Conservation (phyloP, 371 early-diverging fungal genomes). For the Funneliformis caledonium region DNA sequence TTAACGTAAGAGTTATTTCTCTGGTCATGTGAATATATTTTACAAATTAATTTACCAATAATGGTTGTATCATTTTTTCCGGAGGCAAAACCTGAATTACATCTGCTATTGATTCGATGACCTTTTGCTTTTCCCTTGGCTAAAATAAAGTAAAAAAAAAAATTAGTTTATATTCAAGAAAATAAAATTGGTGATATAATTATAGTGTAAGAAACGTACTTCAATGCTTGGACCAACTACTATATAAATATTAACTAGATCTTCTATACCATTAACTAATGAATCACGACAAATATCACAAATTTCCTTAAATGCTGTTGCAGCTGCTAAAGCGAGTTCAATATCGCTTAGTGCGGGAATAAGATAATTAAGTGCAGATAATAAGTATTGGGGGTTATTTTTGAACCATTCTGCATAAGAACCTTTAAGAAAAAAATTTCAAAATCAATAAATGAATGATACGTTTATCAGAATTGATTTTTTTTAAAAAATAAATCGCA, state of each 20-base stretch:
- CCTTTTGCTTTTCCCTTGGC: constrained; percentile 59
- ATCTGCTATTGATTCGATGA: constrained; percentile 73
- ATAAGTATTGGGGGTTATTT: constrained; percentile 62
- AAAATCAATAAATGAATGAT: background rate
- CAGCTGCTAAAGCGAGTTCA: constrained; percentile 66
- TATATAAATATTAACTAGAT: constrained; percentile 63
- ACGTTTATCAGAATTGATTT: background rate
- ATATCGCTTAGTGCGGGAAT: constrained; percentile 65
- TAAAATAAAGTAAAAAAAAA: background rate
- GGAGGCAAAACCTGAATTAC: constrained; percentile 69
- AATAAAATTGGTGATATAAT: background rate
- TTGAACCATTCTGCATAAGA: constrained; percentile 79
- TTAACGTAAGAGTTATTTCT: background rate
- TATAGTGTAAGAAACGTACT: constrained; percentile 42
- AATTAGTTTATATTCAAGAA: background rate
- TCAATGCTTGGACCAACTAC: constrained; percentile 53
- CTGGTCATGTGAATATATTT: background rate
- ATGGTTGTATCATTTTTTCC: constrained; percentile 57
- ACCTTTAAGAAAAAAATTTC: constrained; percentile 47
- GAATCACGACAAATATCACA: constrained; percentile 76
- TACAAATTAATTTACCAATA: constrained; percentile 54
- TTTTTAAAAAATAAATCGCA: background rate
- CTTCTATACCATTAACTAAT: constrained; percentile 64
- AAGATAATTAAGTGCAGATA: constrained; percentile 67
- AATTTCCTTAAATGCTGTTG: constrained; percentile 69